phyloP scores from a whole-genome alignment of 2,329 filamentous ascomycete species.

The Colletotrichum sp. region DNA sequence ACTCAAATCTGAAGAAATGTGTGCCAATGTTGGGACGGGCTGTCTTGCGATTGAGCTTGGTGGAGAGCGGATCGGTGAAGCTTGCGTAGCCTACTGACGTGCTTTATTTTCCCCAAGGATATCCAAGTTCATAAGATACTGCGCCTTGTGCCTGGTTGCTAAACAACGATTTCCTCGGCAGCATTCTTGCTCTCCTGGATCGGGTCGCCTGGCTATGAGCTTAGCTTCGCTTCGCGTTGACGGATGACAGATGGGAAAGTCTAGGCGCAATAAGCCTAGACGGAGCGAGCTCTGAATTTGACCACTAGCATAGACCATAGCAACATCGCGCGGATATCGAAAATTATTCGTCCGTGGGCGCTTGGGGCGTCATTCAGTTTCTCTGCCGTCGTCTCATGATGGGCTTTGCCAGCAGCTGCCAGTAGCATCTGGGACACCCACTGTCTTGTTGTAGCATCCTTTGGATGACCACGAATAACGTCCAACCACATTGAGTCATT shows the following conservation, averaged over 20 bases:
- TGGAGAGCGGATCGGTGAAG: neutral
- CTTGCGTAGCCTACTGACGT: neutral
- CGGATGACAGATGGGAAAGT: neutral
- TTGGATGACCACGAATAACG: neutral
- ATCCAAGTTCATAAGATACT: neutral
- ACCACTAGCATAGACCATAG: neutral
- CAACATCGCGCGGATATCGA: neutral
- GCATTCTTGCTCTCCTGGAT: neutral
- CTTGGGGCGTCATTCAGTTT: neutral
- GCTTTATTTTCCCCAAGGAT: neutral
- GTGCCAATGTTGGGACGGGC: neutral
- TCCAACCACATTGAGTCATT: constrained; percentile 1
- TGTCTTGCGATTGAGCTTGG: neutral
- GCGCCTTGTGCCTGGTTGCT: neutral
- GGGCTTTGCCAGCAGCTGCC: neutral
- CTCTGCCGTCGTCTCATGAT: neutral
- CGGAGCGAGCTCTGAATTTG: neutral
- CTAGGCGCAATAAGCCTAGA: neutral
- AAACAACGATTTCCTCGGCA: neutral
- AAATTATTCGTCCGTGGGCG: neutral
- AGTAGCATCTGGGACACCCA: neutral
- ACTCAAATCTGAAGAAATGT: neutral
- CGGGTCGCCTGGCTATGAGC: neutral
- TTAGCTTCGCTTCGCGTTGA: neutral
- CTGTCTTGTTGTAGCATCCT: neutral